Percentiles rank a stretch among this genome's conserved stretches.
Conservation (phyloP, 2,329 filamentous ascomycete genomes). For the Alternaria gaisen region DNA sequence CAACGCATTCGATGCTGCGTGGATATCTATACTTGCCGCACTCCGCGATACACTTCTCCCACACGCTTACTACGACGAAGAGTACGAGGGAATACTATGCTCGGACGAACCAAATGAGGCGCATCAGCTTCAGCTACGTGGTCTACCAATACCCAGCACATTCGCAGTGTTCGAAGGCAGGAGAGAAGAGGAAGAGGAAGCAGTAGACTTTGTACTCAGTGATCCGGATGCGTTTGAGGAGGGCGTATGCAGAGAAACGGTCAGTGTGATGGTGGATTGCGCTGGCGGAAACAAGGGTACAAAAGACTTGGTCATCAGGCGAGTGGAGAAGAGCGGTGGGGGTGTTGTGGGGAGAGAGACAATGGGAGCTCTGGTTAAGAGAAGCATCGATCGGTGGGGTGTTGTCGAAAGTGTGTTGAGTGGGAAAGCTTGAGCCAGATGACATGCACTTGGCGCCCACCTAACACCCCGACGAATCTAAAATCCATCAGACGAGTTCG, state of each 20-base stretch:
- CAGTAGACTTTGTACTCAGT: slow-evolving; percentile 74
- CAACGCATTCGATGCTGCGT: slow-evolving; percentile 90
- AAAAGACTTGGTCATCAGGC: slow-evolving; percentile 72
- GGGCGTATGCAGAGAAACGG: slow-evolving; percentile 78
- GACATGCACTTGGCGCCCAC: neutral
- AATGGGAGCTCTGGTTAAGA: slow-evolving; percentile 66
- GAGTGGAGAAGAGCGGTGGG: slow-evolving; percentile 87
- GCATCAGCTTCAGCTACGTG: slow-evolving; percentile 66
- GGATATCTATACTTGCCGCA: slow-evolving; percentile 84
- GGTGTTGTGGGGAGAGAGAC: slow-evolving; percentile 70
- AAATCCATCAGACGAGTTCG: neutral
- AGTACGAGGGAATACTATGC: slow-evolving; percentile 82
- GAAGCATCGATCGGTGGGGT: slow-evolving; percentile 71
- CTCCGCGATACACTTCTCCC: slow-evolving; percentile 81
- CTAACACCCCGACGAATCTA: neutral
- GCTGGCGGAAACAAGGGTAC: slow-evolving; percentile 66
- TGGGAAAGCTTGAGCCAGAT: slow-evolving; percentile 16
- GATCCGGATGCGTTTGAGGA: slow-evolving; percentile 95
- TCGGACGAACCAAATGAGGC: slow-evolving; percentile 66
- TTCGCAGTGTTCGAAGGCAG: slow-evolving; percentile 73
- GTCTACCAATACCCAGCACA: slow-evolving; percentile 78
- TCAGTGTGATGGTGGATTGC: slow-evolving; percentile 82
- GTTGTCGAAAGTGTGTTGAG: slow-evolving; percentile 57
- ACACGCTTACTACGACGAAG: slow-evolving; percentile 81
- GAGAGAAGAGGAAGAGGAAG: slow-evolving; percentile 55